Evolutionary conservation across 768 basidiomycete species (phyloP).

Genomic region (Calocybe cyanea): DNA sequence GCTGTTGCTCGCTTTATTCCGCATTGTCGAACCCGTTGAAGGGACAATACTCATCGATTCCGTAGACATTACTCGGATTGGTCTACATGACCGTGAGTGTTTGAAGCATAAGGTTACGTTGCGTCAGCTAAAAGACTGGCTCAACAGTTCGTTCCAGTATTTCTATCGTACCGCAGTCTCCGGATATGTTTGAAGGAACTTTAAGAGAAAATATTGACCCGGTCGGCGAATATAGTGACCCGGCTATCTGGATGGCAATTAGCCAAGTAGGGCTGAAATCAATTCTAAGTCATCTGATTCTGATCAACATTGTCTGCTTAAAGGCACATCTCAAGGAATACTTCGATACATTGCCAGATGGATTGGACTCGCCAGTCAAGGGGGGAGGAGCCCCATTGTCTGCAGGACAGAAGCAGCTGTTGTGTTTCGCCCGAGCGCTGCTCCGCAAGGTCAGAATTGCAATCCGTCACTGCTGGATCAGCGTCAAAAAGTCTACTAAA

Average conservation of each 20-base stretch:
- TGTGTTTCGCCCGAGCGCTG: slow-evolving; percentile 87
- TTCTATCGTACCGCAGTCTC: slow-evolving; percentile 83
- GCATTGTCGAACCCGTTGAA: slow-evolving; percentile 66
- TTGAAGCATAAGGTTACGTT: slow-evolving; percentile 1
- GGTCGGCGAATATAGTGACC: slow-evolving; percentile 66
- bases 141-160: slow-evolving; percentile 66
- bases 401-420: slow-evolving; percentile 79
- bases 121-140: neutral
- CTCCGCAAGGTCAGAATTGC: slow-evolving; percentile 55
- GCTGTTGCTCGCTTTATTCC: slow-evolving; percentile 70
- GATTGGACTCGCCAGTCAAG: slow-evolving; percentile 67
- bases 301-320: neutral
- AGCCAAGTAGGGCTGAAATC: slow-evolving; percentile 43
- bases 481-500: neutral
- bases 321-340: slow-evolving; percentile 69
- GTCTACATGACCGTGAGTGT: slow-evolving; percentile 62
- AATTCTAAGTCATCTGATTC: neutral
- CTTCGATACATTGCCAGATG: slow-evolving; percentile 59
- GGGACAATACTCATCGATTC: slow-evolving; percentile 73
- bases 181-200: slow-evolving; percentile 68
- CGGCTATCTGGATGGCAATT: slow-evolving; percentile 84
- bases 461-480: neutral
- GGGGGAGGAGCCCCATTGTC: slow-evolving; percentile 83
- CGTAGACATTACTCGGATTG: slow-evolving; percentile 72
- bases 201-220: slow-evolving; percentile 90